Conservation (phyloP, 2,329 filamentous ascomycete genomes). For the Microascus cirrosus region DNA sequence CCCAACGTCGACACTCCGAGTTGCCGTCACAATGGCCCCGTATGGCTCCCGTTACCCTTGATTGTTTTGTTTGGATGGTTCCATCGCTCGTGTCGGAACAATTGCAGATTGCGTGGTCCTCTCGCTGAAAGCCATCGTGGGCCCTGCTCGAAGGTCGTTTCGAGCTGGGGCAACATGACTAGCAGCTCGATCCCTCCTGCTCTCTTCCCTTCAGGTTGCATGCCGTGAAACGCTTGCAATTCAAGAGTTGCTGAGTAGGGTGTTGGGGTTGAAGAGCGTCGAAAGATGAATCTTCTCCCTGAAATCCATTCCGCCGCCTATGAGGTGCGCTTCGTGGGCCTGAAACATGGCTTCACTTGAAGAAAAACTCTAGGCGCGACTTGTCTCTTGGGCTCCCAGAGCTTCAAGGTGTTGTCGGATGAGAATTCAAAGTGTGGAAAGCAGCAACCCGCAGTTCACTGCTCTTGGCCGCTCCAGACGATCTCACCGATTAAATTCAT, state of each 20-base stretch:
- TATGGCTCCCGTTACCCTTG: slow-evolving; percentile 30
- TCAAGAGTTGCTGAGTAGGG: slow-evolving; percentile 54
- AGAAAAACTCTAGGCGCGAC: neutral
- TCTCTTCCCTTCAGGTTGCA: slow-evolving; percentile 41
- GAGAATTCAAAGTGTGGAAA: slow-evolving; percentile 29
- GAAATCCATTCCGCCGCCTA: slow-evolving; percentile 44
- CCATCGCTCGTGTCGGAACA: slow-evolving; percentile 2
- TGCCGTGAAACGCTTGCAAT: slow-evolving; percentile 31
- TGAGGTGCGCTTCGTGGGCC: neutral
- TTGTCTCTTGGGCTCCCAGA: neutral
- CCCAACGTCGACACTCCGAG: slow-evolving; percentile 11
- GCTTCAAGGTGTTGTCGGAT: slow-evolving; percentile 64
- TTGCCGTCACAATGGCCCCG: slow-evolving; percentile 39
- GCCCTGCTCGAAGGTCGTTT: neutral
- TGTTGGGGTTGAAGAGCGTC: slow-evolving; percentile 64
- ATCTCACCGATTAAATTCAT: slow-evolving; percentile 72
- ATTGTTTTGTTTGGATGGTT: slow-evolving; percentile 10
- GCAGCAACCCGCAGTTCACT: neutral
- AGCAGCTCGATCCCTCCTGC: slow-evolving; percentile 73
- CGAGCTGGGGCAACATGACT: slow-evolving; percentile 21
- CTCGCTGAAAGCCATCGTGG: slow-evolving; percentile 49
- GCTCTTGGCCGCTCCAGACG: slow-evolving; percentile 9
- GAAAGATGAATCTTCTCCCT: slow-evolving; percentile 48
- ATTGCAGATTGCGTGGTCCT: slow-evolving; percentile 71
- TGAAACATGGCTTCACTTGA: neutral